Evolutionary conservation across 2,329 filamentous ascomycete genomes (phyloP).

Genomic region (Aureobasidium sp.): DNA sequence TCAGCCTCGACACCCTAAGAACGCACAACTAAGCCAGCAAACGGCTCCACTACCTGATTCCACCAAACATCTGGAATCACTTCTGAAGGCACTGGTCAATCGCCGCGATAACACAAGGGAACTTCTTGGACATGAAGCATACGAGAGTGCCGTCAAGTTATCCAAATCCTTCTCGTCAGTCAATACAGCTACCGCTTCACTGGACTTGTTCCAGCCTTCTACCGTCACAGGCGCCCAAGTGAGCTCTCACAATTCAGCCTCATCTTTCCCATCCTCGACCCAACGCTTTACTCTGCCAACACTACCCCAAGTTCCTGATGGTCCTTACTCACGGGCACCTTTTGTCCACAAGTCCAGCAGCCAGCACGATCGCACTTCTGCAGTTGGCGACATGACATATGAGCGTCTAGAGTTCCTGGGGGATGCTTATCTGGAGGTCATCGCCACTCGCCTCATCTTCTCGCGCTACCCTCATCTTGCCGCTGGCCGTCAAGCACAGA

Average conservation of each 20-base stretch:
- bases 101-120: neutral
- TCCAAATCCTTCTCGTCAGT: constrained; percentile 3
- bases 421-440: constrained; percentile 75
- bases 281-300: constrained; percentile 22
- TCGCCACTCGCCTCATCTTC: constrained; percentile 69
- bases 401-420: constrained; percentile 85
- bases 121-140: constrained; percentile 3
- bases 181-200: constrained; percentile 6
- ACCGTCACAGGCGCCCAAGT: constrained; percentile 14
- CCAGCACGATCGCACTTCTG: constrained; percentile 21
- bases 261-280: constrained; percentile 13
- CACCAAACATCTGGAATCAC: constrained; percentile 1
- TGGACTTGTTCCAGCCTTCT: constrained; percentile 6
- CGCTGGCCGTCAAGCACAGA: constrained; percentile 63
- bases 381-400: constrained; percentile 46
- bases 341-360: constrained; percentile 30
- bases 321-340: constrained; percentile 22
- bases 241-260: constrained; percentile 16
- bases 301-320: constrained; percentile 24
- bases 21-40: neutral
- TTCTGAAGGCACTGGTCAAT: neutral
- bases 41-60: constrained; percentile 6
- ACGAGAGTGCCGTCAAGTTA: constrained; percentile 6
- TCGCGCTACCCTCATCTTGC: constrained; percentile 59
- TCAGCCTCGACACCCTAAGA: neutral